A percentile compares a stretch with the other conserved stretches of the same genome.
Conservation (phyloP, 345 rosid species). For the Murraya koenigii region DNA sequence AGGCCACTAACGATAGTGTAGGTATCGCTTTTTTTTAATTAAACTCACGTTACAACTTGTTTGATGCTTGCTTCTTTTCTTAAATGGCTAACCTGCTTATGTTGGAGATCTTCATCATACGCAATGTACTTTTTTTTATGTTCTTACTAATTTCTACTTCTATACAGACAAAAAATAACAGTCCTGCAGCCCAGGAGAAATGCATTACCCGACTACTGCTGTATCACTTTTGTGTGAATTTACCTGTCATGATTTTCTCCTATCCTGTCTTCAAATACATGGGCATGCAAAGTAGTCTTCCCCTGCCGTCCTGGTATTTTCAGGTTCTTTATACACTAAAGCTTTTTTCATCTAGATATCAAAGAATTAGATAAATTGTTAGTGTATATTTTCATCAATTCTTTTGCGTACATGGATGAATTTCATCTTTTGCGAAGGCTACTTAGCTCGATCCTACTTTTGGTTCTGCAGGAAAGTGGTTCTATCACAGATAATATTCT, state of each 20-base stretch:
- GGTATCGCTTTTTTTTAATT: background rate
- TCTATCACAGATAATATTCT: constrained; percentile 70
- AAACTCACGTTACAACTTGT: background rate
- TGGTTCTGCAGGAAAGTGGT: constrained; percentile 86
- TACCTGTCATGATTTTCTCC: constrained; percentile 81
- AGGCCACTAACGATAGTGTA: background rate
- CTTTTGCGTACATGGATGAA: background rate
- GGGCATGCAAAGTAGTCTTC: constrained; percentile 94
- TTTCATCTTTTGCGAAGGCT: background rate
- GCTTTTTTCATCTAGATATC: constrained; percentile 35
- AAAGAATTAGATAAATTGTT: constrained; percentile 16
- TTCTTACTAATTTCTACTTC: constrained; percentile 22
- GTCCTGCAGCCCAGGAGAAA: constrained; percentile 84
- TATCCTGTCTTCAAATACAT: constrained; percentile 90
- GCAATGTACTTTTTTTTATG: background rate
- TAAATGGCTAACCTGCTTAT: background rate
- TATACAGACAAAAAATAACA: constrained; percentile 77
- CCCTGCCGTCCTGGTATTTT: constrained; percentile 99
- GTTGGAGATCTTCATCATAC: background rate
- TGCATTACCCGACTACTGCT: constrained; percentile 76
- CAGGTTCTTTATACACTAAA: constrained; percentile 74
- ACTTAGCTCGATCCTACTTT: constrained; percentile 8
- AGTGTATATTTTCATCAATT: background rate
- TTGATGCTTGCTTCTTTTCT: constrained; percentile 3
- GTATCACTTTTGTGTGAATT: constrained; percentile 84